Conservation (phyloP, 345 rosid genomes). For the Bruguiera sexangula region DNA sequence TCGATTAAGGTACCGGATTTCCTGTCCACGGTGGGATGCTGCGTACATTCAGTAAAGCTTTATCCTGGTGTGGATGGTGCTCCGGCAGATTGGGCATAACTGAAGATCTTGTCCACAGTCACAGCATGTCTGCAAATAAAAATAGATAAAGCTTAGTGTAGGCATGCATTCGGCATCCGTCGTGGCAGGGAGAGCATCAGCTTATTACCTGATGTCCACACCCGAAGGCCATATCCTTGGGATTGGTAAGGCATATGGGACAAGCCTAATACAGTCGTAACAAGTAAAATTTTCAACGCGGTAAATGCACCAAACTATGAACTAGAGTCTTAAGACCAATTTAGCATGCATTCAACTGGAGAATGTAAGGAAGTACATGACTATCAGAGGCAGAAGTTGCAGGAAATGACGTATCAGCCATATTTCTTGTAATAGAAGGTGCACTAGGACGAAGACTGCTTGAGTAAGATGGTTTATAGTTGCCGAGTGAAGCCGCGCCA, state of each 20-base stretch:
- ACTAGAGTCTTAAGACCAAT: background rate
- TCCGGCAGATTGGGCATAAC: constrained; percentile 28
- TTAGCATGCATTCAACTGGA: background rate
- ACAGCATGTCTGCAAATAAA: constrained; percentile 31
- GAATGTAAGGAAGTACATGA: constrained; percentile 25
- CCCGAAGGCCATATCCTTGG: constrained; percentile 32
- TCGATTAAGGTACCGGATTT: no score
- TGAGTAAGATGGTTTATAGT: constrained; percentile 18
- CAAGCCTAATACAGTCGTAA: constrained; percentile 17
- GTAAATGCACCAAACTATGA: background rate
- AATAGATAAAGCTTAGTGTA: background rate
- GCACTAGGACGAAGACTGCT: constrained; percentile 20
- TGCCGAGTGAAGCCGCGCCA: constrained; percentile 26
- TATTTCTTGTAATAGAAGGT: constrained; percentile 31
- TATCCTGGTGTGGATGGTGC: constrained; percentile 25
- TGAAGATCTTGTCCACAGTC: constrained; percentile 30
- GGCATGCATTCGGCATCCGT: background rate
- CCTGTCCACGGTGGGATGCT: no score
- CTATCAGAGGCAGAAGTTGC: constrained; percentile 44
- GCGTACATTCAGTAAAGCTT: constrained; percentile 18
- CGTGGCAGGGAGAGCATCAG: background rate
- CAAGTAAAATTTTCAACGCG: background rate
- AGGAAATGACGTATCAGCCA: constrained; percentile 29
- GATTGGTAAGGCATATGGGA: constrained; percentile 25
- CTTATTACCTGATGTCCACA: constrained; percentile 35